phyloP scores from a whole-genome alignment of 306 rosid species.

The Castanopsis chinensis region DNA sequence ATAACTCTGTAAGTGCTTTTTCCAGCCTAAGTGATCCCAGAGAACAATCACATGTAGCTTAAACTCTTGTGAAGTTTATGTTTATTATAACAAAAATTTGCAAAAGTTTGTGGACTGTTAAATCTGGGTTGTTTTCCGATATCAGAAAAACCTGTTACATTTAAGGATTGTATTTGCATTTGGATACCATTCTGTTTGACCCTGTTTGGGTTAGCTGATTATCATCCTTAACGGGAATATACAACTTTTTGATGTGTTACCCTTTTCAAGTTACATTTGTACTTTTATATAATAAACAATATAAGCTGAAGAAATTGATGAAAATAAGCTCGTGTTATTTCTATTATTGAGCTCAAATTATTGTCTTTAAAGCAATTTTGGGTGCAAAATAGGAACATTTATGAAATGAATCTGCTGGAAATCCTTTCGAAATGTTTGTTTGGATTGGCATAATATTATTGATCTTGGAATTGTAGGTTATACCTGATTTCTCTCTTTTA shows the following conservation, averaged over 20 bases:
- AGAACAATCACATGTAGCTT: slow-evolving; percentile 2
- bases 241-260: no score
- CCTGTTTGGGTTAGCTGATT: not conserved
- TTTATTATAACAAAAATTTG: not conserved
- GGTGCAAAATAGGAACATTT: not conserved
- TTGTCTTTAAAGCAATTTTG: not conserved
- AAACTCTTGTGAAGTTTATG: slow-evolving; percentile 5
- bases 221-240: not conserved
- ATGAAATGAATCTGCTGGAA: not conserved
- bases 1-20: slow-evolving; percentile 73
- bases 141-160: not conserved
- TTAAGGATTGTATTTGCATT: not conserved
- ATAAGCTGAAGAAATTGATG: no score
- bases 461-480: slow-evolving; percentile 10
- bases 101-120: not conserved
- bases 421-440: not conserved
- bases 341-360: not conserved
- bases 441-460: slow-evolving; percentile 11
- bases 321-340: not conserved
- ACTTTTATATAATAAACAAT: no score
- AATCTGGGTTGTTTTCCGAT: not conserved
- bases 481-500: slow-evolving; percentile 19
- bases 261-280: no score
- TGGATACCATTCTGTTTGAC: not conserved
- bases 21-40: slow-evolving; percentile 11